Percentiles rank a stretch among this genome's conserved stretches.
phyloP scores from a whole-genome alignment of 495 filamentous ascomycete species.

The Penicillium odoratum region DNA sequence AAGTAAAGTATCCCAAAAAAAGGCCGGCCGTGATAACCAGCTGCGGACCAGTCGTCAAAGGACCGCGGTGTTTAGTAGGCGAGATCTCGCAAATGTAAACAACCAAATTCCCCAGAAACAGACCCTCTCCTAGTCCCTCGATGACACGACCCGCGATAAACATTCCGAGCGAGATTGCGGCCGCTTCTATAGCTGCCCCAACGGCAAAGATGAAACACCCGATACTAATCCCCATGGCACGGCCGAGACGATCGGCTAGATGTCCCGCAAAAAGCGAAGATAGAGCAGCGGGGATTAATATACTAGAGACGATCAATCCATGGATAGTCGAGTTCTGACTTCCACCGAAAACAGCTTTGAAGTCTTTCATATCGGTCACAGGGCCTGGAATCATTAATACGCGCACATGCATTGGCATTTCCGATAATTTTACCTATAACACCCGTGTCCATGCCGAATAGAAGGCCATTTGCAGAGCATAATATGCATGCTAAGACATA shows the following conservation, averaged over 20 bases:
- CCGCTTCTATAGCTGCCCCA: conserved; percentile 53
- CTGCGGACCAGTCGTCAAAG: conserved; percentile 55
- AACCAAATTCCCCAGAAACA: conserved; percentile 56
- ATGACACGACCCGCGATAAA: conserved; percentile 56
- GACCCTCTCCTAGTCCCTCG: conserved; percentile 58
- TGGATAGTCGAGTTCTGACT: conserved; percentile 54
- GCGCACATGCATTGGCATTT: background rate
- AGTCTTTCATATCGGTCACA: conserved; percentile 60
- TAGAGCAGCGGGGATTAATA: conserved; percentile 61
- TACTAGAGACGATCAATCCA: conserved; percentile 63
- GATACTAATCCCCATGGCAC: conserved; percentile 51
- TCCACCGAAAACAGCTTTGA: conserved; percentile 49
- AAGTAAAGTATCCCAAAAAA: conserved; percentile 59
- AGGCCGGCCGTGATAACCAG: conserved; percentile 55
- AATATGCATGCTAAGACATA: conserved; percentile 27
- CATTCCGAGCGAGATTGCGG: conserved; percentile 48
- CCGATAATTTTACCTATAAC: conserved; percentile 36
- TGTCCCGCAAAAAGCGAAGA: conserved; percentile 63
- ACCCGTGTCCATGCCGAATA: conserved; percentile 57
- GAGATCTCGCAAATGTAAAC: conserved; percentile 65
- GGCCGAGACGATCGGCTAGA: conserved; percentile 59
- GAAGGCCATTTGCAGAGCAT: conserved; percentile 23
- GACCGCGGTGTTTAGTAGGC: conserved; percentile 50
- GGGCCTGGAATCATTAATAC: conserved; percentile 37
- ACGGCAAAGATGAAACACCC: conserved; percentile 54